Evolutionary conservation across 768 basidiomycete genomes (phyloP).

Genomic region (Suillus occidentalis): DNA sequence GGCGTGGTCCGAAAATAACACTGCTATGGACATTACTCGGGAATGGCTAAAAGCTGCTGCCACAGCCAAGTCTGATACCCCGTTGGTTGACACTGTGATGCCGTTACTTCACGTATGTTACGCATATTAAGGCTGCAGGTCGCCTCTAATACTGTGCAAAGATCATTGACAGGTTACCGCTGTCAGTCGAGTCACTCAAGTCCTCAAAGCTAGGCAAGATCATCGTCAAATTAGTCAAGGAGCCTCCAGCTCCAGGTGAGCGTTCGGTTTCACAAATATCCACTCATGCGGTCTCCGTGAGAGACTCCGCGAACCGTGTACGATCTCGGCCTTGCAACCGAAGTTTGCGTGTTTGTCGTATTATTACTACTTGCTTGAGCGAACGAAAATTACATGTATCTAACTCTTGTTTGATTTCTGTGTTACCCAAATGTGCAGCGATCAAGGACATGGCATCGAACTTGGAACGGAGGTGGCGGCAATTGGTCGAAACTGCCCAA

Average conservation of each 20-base stretch:
- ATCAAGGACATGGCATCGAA: constrained; percentile 93
- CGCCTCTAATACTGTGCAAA: constrained; percentile 23
- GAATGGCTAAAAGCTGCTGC: constrained; percentile 80
- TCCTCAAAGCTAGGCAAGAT: constrained; percentile 79
- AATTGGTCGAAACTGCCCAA: constrained; percentile 53
- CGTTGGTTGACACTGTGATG: constrained; percentile 76
- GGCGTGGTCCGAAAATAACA: constrained; percentile 77
- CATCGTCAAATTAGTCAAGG: constrained; percentile 73
- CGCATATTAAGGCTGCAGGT: constrained; percentile 10
- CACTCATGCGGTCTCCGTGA: constrained; percentile 18
- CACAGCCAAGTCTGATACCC: constrained; percentile 51
- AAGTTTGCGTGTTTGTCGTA: constrained; percentile 32
- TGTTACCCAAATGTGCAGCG: constrained; percentile 54
- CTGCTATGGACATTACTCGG: constrained; percentile 74
- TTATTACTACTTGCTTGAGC: constrained; percentile 29
- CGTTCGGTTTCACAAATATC: constrained; percentile 24
- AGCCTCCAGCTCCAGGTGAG: constrained; percentile 81
- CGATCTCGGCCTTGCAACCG: constrained; percentile 23
- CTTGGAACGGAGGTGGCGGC: constrained; percentile 82
- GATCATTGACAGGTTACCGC: constrained; percentile 84
- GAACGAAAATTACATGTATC: constrained; percentile 51
- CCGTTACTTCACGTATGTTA: constrained; percentile 80
- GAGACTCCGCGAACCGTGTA: constrained; percentile 30
- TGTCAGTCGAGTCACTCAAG: constrained; percentile 67
- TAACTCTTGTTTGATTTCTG: constrained; percentile 55